These are phyloP conservation scores for Zoysia japonica DNA, from an alignment of 176 grass and related monocot species.

Conservation along the genomic window DNA sequence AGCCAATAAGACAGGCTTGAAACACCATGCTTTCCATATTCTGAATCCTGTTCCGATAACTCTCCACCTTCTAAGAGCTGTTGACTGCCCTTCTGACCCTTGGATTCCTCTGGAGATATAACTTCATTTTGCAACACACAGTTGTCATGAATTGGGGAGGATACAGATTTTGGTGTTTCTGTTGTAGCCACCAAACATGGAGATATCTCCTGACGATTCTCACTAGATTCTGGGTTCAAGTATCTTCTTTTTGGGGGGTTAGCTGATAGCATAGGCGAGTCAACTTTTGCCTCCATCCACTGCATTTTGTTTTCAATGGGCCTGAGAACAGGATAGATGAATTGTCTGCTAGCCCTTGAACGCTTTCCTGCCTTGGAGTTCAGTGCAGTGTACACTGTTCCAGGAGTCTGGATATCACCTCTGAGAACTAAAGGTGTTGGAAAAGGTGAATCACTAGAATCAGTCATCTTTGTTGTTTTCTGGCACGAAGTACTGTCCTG, in stretches of 20 bases:
- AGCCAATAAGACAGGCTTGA: slow-evolving; percentile 60
- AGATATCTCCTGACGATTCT: slow-evolving; percentile 27
- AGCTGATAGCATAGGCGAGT: slow-evolving; percentile 4
- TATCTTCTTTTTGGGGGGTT: slow-evolving; percentile 39
- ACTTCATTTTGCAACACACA: slow-evolving; percentile 2
- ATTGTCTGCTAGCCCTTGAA: slow-evolving; percentile 49
- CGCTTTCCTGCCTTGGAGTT: slow-evolving; percentile 45
- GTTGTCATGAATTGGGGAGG: slow-evolving; percentile 20
- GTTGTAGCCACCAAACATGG: neutral
- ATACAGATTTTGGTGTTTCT: slow-evolving; percentile 14
- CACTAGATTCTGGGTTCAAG: slow-evolving; percentile 6
- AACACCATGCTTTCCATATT: slow-evolving; percentile 40
- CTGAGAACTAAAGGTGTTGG: slow-evolving; percentile 68
- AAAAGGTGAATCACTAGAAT: slow-evolving; percentile 57
- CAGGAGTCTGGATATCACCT: slow-evolving; percentile 71
- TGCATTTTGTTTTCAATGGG: slow-evolving; percentile 55
- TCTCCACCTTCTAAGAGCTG: slow-evolving; percentile 25
- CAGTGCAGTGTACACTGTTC: slow-evolving; percentile 48
- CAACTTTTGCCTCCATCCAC: slow-evolving; percentile 30
- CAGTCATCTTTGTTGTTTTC: neutral
- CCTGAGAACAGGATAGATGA: slow-evolving; percentile 64
- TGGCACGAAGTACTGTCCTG: slow-evolving; percentile 32
- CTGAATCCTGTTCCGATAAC: slow-evolving; percentile 18
- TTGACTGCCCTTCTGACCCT: neutral
- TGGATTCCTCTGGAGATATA: slow-evolving; percentile 26